These are phyloP conservation scores for Coniferiporia sulphurascens DNA, from an alignment of 1,284 basidiomycete species.

Conservation along the genomic window DNA sequence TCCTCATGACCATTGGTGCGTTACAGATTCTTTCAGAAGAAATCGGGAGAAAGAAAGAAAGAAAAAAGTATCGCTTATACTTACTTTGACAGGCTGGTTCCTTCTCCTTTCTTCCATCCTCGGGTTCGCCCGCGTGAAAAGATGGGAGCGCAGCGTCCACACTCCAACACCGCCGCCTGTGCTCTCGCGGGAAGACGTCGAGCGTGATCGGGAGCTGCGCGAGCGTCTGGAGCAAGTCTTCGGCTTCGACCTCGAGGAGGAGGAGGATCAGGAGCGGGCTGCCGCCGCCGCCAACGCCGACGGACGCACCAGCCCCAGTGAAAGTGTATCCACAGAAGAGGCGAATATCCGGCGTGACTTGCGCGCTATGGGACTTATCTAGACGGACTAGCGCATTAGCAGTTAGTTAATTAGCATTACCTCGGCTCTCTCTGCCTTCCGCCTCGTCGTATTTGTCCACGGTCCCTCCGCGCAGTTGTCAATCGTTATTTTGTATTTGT, in stretches of 20 bases:
- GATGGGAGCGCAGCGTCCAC: constrained; percentile 66
- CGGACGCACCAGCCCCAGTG: no score
- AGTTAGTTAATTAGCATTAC: no score
- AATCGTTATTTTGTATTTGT: no score
- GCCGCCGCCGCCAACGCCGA: no score
- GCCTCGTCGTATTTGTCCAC: no score
- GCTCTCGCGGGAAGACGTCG: constrained; percentile 38
- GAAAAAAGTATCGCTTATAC: constrained; percentile 7
- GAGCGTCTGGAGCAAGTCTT: constrained; percentile 46
- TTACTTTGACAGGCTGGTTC: constrained; percentile 68
- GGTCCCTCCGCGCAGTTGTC: no score
- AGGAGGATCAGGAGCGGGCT: constrained; percentile 14
- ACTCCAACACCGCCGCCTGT: constrained; percentile 22
- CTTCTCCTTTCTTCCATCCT: constrained; percentile 74
- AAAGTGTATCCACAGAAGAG: no score
- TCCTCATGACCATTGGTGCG: constrained; percentile 84
- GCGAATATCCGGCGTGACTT: no score
- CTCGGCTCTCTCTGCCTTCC: no score
- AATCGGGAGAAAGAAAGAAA: no score
- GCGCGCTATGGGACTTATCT: no score
- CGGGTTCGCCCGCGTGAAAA: constrained; percentile 81
- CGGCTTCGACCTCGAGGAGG: constrained; percentile 34
- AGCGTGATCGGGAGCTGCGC: constrained; percentile 42
- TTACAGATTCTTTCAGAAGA: constrained; percentile 1
- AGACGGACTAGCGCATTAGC: no score